Conservation (phyloP, 2,329 filamentous ascomycete genomes). For the Bimuria novae-zelandiae region DNA sequence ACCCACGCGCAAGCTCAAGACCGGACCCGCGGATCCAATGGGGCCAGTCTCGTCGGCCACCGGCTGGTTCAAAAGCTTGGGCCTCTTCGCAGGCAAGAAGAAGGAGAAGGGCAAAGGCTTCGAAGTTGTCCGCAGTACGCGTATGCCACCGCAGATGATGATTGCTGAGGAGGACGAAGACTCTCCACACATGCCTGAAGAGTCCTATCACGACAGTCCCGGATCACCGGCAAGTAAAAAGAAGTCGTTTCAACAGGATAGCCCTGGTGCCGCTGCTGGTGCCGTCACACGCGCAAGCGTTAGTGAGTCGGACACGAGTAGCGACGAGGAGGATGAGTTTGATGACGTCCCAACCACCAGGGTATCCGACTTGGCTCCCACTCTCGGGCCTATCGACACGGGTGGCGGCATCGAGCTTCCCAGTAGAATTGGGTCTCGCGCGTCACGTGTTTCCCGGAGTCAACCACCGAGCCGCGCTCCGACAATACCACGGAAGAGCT, state of each 20-base stretch:
- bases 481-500: conserved; percentile 72
- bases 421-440: conserved; percentile 65
- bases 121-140: conserved; percentile 88
- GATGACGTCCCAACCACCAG: conserved; percentile 45
- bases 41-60: conserved; percentile 87
- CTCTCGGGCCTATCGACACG: conserved; percentile 64
- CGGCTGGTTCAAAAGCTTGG: conserved; percentile 75
- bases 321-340: conserved; percentile 54
- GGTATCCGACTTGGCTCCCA: conserved; percentile 58
- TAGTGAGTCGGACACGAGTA: conserved; percentile 41
- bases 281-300: conserved; percentile 19
- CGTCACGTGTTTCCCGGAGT: conserved; percentile 46
- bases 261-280: conserved; percentile 16
- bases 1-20: conserved; percentile 83
- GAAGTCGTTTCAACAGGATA: conserved; percentile 13
- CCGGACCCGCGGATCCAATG: conserved; percentile 91
- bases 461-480: conserved; percentile 39
- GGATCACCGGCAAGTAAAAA: conserved; percentile 31
- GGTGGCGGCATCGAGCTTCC: conserved; percentile 66
- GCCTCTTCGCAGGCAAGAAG: conserved; percentile 77
- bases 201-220: conserved; percentile 61
- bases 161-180: conserved; percentile 66
- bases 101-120: conserved; percentile 97
- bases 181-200: conserved; percentile 32
- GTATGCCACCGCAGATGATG: conserved; percentile 77